These are phyloP conservation scores for Bathelium albidoporum DNA, from an alignment of 495 filamentous ascomycete species.

Conservation along the genomic window DNA sequence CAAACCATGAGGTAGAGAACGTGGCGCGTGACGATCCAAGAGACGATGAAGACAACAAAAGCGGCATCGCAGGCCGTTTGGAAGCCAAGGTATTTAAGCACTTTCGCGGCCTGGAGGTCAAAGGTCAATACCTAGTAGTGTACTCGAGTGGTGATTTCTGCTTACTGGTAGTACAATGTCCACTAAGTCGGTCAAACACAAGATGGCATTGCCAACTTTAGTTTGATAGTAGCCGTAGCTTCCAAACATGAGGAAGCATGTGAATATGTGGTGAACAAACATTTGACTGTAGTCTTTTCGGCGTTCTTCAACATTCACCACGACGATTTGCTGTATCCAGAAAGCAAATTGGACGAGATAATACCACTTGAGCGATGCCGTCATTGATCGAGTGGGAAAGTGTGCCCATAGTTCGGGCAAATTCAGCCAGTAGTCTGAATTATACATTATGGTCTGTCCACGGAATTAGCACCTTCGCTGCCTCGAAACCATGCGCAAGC, in stretches of 20 bases:
- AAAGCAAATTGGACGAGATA: conserved; percentile 86
- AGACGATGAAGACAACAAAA: conserved; percentile 78
- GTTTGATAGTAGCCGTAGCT: conserved; percentile 79
- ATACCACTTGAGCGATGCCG: conserved; percentile 74
- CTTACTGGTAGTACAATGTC: conserved; percentile 80
- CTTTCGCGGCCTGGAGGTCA: conserved; percentile 68
- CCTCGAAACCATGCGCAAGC: not conserved
- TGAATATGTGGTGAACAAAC: conserved; percentile 91
- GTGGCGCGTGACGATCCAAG: conserved; percentile 79
- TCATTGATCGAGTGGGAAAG: conserved; percentile 68
- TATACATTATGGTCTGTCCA: conserved; percentile 65
- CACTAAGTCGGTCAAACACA: conserved; percentile 88
- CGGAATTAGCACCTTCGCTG: not conserved
- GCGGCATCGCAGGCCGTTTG: conserved; percentile 65
- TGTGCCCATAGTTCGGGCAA: conserved; percentile 67
- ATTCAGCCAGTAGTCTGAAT: conserved; percentile 70
- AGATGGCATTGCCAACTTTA: conserved; percentile 76
- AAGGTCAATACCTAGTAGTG: not conserved
- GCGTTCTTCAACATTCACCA: conserved; percentile 86
- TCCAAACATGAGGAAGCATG: conserved; percentile 62
- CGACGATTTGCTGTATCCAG: conserved; percentile 87
- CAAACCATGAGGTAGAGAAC: conserved; percentile 65
- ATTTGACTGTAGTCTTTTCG: conserved; percentile 94
- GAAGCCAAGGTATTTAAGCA: conserved; percentile 79
- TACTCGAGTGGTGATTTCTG: conserved; percentile 6